Percentiles rank a stretch among this genome's conserved stretches.
Conservation (phyloP, 2,329 filamentous ascomycete genomes). For the Aureobasidium pullulans region DNA sequence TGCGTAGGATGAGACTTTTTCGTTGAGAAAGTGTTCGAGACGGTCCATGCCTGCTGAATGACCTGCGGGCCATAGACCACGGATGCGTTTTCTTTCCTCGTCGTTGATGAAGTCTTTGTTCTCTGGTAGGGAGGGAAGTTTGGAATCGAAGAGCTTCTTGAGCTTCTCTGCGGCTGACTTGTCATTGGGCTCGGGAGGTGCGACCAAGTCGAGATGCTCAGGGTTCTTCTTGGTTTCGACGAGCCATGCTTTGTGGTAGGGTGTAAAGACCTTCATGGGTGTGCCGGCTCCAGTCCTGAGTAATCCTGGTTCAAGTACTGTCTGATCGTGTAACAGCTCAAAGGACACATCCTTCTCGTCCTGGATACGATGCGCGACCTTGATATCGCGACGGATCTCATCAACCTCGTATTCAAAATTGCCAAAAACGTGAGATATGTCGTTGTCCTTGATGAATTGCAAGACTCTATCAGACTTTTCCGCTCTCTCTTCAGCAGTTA, state of each 20-base stretch:
- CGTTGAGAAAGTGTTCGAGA: slow-evolving; percentile 33
- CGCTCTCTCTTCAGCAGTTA: slow-evolving; percentile 36
- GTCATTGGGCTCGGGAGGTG: slow-evolving; percentile 37
- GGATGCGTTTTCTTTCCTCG: slow-evolving; percentile 33
- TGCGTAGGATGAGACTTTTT: slow-evolving; percentile 31
- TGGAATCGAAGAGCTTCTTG: slow-evolving; percentile 49
- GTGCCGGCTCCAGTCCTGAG: slow-evolving; percentile 36
- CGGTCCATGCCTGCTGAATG: slow-evolving; percentile 36
- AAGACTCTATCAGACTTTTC: slow-evolving; percentile 36
- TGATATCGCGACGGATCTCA: slow-evolving; percentile 39
- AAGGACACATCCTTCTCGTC: slow-evolving; percentile 33
- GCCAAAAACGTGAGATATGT: slow-evolving; percentile 41
- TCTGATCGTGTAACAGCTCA: slow-evolving; percentile 43
- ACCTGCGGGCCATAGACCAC: slow-evolving; percentile 40
- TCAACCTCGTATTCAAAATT: slow-evolving; percentile 43
- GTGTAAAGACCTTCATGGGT: slow-evolving; percentile 46
- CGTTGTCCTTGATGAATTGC: slow-evolving; percentile 37
- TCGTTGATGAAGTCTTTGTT: slow-evolving; percentile 35
- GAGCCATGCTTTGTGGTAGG: slow-evolving; percentile 44
- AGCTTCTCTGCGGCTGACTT: slow-evolving; percentile 41
- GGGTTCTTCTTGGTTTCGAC: slow-evolving; percentile 35
- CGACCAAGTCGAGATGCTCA: slow-evolving; percentile 35
- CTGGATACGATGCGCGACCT: slow-evolving; percentile 31
- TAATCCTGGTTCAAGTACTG: slow-evolving; percentile 39
- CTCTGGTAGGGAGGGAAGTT: slow-evolving; percentile 31